Evolutionary conservation across 1,284 basidiomycete species (phyloP).

Genomic region (Rhodofomes roseus): DNA sequence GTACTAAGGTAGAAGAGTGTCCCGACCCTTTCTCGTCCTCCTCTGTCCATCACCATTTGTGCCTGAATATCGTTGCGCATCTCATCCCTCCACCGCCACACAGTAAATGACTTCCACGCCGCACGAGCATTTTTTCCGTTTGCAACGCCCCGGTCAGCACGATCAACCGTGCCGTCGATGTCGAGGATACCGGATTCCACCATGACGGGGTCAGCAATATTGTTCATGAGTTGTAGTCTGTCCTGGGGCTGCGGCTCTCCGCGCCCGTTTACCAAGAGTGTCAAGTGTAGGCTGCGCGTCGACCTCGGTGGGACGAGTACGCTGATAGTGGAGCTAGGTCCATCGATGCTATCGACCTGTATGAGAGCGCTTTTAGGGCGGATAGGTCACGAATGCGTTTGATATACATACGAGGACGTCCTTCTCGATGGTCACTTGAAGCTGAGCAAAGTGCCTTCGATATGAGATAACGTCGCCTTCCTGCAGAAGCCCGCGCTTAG

Average conservation of each 20-base stretch:
- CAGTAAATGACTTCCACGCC: conserved; percentile 49
- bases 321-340: conserved; percentile 36
- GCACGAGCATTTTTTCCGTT: conserved; percentile 27
- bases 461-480: conserved; percentile 53
- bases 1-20: conserved; percentile 49
- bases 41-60: conserved; percentile 28
- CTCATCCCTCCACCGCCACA: conserved; percentile 42
- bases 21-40: conserved; percentile 47
- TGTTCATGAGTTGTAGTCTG: conserved; percentile 29
- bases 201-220: conserved; percentile 39
- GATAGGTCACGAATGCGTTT: not conserved
- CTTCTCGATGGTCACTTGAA: conserved; percentile 43
- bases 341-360: conserved; percentile 43
- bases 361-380: not conserved
- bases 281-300: conserved; percentile 32
- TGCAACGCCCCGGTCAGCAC: conserved; percentile 24
- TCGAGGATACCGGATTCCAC: conserved; percentile 50
- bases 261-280: conserved; percentile 29
- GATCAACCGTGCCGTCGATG: conserved; percentile 43
- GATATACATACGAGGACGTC: conserved; percentile 43
- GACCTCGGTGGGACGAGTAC: conserved; percentile 39
- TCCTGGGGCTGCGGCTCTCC: conserved; percentile 26
- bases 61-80: conserved; percentile 22
- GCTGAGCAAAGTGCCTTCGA: conserved; percentile 38
- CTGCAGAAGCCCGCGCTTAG: conserved; percentile 39